These are phyloP conservation scores for Botrytis medusae DNA, from an alignment of 2,329 filamentous ascomycete genomes.

Conservation along the genomic window DNA sequence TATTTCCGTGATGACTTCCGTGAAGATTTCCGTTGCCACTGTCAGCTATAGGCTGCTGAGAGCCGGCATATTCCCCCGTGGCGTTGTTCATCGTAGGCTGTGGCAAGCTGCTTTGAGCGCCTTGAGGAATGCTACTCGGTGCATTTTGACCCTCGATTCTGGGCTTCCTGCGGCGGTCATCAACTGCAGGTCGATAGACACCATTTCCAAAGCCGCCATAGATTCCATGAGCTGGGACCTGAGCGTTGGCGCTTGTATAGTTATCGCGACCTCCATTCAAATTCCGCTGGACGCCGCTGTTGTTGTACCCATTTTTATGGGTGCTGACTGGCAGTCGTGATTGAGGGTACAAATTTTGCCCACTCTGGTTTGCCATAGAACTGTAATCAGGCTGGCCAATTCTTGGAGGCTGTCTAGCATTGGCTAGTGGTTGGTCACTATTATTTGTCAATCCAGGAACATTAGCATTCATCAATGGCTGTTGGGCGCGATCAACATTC, in stretches of 20 bases:
- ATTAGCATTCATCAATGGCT: neutral
- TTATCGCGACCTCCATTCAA: neutral
- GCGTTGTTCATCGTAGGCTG: neutral
- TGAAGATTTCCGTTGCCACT: fast-evolving
- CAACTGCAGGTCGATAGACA: neutral
- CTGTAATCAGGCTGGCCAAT: too few species aligned
- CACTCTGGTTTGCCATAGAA: fast-evolving
- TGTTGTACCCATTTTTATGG: fast-evolving
- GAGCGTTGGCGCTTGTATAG: neutral
- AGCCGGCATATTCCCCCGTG: too few species aligned
- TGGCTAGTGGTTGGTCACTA: fast-evolving
- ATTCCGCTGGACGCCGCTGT: neutral
- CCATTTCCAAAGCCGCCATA: neutral
- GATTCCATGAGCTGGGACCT: neutral
- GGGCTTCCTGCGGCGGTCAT: neutral
- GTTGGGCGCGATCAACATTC: too few species aligned
- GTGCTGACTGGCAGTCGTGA: neutral
- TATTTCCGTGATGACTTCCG: neutral
- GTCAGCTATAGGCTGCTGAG: neutral
- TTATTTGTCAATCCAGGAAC: neutral
- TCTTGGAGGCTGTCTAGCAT: neutral
- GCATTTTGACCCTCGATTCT: neutral
- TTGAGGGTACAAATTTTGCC: fast-evolving
- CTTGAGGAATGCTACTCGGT: neutral
- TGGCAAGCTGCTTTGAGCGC: neutral